Base-by-base conservation (phyloP, 345 rosid genomes). In the Eucalyptus sp. region DNA sequence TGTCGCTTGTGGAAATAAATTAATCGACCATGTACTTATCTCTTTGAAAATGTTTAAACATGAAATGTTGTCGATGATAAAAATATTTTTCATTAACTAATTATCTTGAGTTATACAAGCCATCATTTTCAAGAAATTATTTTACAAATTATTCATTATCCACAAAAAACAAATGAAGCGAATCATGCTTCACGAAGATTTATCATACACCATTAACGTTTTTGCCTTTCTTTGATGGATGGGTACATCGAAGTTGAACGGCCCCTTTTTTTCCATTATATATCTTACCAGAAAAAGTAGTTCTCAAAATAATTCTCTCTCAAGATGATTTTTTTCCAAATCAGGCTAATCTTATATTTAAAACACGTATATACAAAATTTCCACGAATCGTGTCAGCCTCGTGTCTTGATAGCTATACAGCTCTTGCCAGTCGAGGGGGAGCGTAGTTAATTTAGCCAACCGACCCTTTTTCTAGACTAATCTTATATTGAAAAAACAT, bases 31-130 rank as follows among this genome's bases (percentile, higher is more conserved):
- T 66, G 5, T 16, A 16, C 33, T 68, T 3, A 33, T 33, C 20
- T 2, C 2, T 2, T 8, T 10, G 1, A 9, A 68, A 68, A 0
- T 71, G 0, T 5, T 33, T 33, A 33, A 3, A 9, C 3, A 18
- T 8, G 4, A 33, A 33, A 1, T 17, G 5, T 17, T 31, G 4
- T 33, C 3, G 0, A 33, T 33, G 7, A 9, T 33, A 1, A 71
- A 71, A 18, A 2, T 5, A 18, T 18, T 33, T 68, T 33, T 2
- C 4, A 10, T 71, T 33, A 1, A 15, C 0, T 8, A 33, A 71
- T 71, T n/a, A 8, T 33, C 41, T 3, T 3, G 11, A 16, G 0
- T 0, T 7, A 31, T 4, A 8, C 3, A 2, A 31, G 1, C 1
- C 1, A 68, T 31, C 1, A 1, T 68, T 68, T 66, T 31, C 4